These are phyloP conservation scores for Pascua sp. DNA, from an alignment of 1,284 basidiomycete genomes.

Conservation along the genomic window DNA sequence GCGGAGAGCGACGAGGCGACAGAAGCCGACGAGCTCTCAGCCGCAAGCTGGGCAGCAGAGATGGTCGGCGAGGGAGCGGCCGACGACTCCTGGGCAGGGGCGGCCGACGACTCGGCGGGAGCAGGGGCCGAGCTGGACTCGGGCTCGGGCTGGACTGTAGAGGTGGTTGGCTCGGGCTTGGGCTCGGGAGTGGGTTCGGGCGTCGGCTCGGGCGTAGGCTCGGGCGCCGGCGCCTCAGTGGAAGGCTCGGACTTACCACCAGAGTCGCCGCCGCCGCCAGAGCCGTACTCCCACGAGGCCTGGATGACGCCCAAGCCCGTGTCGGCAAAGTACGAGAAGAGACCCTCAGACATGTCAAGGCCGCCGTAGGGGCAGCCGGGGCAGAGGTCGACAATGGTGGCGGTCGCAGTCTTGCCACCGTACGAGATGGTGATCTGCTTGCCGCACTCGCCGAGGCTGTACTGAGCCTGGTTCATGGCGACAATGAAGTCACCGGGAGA, in stretches of 20 bases:
- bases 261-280: constrained; percentile 26
- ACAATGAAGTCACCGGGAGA: constrained; percentile 41
- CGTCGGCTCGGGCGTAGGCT: constrained; percentile 5
- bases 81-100: constrained; percentile 24
- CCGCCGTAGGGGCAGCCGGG: constrained; percentile 54
- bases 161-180: too few species aligned
- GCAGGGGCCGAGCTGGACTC: constrained; percentile 24
- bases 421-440: constrained; percentile 63
- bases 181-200: background rate
- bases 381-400: constrained; percentile 63
- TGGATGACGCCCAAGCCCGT: constrained; percentile 55
- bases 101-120: constrained; percentile 25
- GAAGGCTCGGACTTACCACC: constrained; percentile 1
- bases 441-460: constrained; percentile 60
- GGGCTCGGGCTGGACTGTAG: constrained; percentile 5
- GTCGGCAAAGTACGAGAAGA: constrained; percentile 59
- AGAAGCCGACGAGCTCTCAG: constrained; percentile 4
- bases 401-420: constrained; percentile 59
- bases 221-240: constrained; percentile 1
- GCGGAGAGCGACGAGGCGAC: constrained; percentile 16
- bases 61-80: constrained; percentile 34
- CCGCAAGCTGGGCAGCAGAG: constrained; percentile 9
- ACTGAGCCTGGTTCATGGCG: constrained; percentile 45
- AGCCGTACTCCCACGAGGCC: constrained; percentile 59
- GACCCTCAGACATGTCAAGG: constrained; percentile 70